phyloP scores from a whole-genome alignment of 202 grass and related monocot species.

The Dendrocalamus latiflorus region DNA sequence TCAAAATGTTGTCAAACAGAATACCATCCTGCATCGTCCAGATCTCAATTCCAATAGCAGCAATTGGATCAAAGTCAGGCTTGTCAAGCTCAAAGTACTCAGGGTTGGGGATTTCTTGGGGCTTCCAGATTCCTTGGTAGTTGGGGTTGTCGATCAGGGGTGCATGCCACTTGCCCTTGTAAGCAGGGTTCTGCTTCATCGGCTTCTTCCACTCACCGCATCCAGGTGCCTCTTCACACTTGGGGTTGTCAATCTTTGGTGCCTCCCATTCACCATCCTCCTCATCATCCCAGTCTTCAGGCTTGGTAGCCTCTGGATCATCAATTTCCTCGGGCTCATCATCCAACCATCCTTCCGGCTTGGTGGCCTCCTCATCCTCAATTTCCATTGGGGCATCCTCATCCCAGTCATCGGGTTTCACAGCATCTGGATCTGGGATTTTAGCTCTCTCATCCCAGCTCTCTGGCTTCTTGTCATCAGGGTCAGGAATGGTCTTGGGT shows the following conservation, averaged over 20 bases:
- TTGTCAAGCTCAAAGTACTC: constrained; percentile 82
- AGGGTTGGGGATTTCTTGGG: constrained; percentile 77
- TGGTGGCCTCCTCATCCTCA: constrained; percentile 74
- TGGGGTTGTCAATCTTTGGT: constrained; percentile 92
- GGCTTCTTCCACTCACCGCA: constrained; percentile 94
- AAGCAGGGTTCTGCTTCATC: constrained; percentile 78
- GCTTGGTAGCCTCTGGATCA: constrained; percentile 76
- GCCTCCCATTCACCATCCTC: constrained; percentile 98
- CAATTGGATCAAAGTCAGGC: constrained; percentile 83
- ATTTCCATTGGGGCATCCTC: constrained; percentile 96
- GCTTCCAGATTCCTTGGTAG: constrained; percentile 98
- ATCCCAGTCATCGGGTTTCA: constrained; percentile 91
- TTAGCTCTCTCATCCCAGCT: constrained; percentile 90
- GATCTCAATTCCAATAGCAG: constrained; percentile 85
- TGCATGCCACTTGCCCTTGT: constrained; percentile 94
- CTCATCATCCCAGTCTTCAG: constrained; percentile 95
- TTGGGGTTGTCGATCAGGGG: constrained; percentile 82
- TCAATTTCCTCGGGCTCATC: constrained; percentile 80
- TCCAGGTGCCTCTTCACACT: constrained; percentile 80
- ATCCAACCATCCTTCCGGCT: constrained; percentile 92
- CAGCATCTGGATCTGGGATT: constrained; percentile 65
- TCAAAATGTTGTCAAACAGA: constrained; percentile 86
- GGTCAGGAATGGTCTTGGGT: constrained; percentile 84
- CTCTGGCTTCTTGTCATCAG: constrained; percentile 94
- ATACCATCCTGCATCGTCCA: constrained; percentile 95